Base-by-base conservation (phyloP, 148 eudicot genomes). In the Amaranthus hypochondriacus region DNA sequence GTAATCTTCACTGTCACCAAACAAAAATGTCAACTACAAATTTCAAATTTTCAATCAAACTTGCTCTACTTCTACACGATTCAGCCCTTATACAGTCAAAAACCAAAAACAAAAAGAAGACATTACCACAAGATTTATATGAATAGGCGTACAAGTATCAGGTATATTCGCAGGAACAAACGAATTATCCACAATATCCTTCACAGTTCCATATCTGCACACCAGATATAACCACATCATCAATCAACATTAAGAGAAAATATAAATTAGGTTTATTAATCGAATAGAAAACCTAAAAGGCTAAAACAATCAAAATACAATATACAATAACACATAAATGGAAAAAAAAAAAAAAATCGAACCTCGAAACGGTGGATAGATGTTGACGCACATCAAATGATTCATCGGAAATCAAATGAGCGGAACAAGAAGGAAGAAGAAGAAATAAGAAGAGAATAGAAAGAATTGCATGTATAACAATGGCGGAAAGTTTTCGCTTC, bases 41-140 rank as follows among this genome's bases (percentile, higher is more conserved):
- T 21, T 9, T 61, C 64, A 61, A 62, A 13, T 2, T 28, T 64
- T 64, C 50, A 55, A 13, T 39, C 60, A 53, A 21, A 54, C 2
- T 28, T 8, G 12, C 21, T 49, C 11, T n/a, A 47, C 9, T 51
- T 15, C 43, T 49, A 4, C 4, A 28, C 39, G 39, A 28, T 28
- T 28, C 1, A 28, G 39, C 39, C 39, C 39, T 28, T 28, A 28
- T 28, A 28, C 39, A 43, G 43, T 4, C 18, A 58, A 52, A 8
- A 56, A 62, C 21, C 2, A 0, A 11, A 9, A 61, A 21, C 8
- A 0, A n/a, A 13, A 66, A 72, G 2, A 69, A 68, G 7, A 63
- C 5, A 83, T 84, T 92, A 95, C 98, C 98, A 95, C 87, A 72
- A 95, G 92, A 83, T 95, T 95, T 39, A 95, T 83, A 82, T 95